Evolutionary conservation across 192 early-diverging fungal species (phyloP).

Genomic region (Oehlia diaphana): DNA sequence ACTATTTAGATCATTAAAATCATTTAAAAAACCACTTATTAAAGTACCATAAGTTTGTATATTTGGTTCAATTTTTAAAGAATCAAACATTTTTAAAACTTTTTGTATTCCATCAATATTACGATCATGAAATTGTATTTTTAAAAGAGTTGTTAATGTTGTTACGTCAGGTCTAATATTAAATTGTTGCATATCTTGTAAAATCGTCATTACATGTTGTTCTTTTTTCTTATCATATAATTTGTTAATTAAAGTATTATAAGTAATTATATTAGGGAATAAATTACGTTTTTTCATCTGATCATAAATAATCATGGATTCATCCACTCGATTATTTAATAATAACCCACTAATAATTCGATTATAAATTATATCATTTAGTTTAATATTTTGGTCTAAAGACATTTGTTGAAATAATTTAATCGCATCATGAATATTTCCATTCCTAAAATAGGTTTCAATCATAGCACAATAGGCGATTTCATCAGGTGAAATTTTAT

Average conservation of each 20-base stretch:
- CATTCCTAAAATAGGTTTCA: slow-evolving; percentile 14
- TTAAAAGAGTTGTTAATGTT: slow-evolving; percentile 6
- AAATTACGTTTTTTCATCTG: neutral
- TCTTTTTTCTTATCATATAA: slow-evolving; percentile 3
- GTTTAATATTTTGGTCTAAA: slow-evolving; percentile 5
- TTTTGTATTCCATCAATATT: slow-evolving; percentile 2
- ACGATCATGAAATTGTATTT: neutral
- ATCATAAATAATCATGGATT: slow-evolving; percentile 10
- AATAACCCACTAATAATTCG: slow-evolving; percentile 27
- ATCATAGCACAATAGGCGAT: slow-evolving; percentile 21
- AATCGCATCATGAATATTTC: neutral
- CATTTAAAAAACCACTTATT: slow-evolving; percentile 14
- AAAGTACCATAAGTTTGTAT: slow-evolving; percentile 9
- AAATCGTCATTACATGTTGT: neutral
- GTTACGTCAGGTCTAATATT: neutral
- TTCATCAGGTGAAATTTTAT: slow-evolving; percentile 21
- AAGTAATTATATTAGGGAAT: slow-evolving; percentile 16
- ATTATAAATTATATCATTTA: slow-evolving; percentile 18
- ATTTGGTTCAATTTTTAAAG: neutral
- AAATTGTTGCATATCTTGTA: slow-evolving; percentile 18
- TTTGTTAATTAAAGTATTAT: slow-evolving; percentile 17
- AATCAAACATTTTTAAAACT: slow-evolving; percentile 1
- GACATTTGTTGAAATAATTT: slow-evolving; percentile 20
- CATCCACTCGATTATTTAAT: neutral
- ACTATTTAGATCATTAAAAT: slow-evolving; percentile 3